phyloP scores from a whole-genome alignment of 257 asterid genomes.

The Solanum commersonii region DNA sequence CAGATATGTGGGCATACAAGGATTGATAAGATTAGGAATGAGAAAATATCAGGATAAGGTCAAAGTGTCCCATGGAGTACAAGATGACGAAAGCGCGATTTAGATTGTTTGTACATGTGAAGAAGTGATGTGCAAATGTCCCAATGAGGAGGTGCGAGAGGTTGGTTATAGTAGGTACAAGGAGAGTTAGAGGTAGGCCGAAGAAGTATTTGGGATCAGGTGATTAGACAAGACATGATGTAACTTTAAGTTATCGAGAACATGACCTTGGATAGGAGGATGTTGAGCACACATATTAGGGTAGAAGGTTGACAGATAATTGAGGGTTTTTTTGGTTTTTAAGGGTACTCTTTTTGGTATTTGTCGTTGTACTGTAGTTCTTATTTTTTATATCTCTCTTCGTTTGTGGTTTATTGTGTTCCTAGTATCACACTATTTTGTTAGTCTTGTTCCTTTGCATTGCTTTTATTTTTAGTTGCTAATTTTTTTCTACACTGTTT shows the following conservation, averaged over 20 bases:
- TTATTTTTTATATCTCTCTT: not conserved
- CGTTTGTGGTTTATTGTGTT: not conserved
- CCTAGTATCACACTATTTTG: not conserved
- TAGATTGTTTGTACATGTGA: not conserved
- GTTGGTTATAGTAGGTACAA: not conserved
- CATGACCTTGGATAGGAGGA: not conserved
- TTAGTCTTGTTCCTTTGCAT: not conserved
- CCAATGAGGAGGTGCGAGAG: not conserved
- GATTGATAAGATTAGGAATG: not conserved
- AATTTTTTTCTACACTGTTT: too few species aligned
- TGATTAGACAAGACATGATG: not conserved
- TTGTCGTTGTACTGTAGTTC: not conserved
- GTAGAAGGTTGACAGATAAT: not conserved
- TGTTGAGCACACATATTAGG: too few species aligned
- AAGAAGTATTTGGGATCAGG: not conserved
- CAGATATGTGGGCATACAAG: not conserved
- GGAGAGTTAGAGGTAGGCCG: not conserved
- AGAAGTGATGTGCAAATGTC: not conserved
- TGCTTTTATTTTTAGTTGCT: not conserved
- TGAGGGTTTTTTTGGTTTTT: not conserved
- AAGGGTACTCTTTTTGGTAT: not conserved
- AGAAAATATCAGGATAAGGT: not conserved
- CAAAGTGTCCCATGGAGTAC: not conserved
- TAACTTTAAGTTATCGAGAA: too few species aligned
- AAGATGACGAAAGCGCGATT: not conserved